Evolutionary conservation across 306 rosid species (phyloP).

Genomic region (Acacia melanoxylon): DNA sequence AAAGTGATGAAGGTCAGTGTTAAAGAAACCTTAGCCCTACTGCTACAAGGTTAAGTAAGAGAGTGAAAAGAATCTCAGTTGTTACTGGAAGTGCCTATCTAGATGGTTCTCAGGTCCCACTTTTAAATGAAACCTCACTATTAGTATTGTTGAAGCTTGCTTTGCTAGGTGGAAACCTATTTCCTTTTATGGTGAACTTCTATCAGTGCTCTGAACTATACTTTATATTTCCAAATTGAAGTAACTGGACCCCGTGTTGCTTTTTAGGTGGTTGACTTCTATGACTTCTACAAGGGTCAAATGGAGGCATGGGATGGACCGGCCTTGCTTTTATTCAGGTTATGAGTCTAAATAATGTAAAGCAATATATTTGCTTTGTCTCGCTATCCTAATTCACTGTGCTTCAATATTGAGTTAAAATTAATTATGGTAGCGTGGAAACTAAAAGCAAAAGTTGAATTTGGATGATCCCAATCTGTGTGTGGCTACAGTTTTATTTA

Average conservation of each 20-base stretch:
- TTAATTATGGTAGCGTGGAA: background rate
- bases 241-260: constrained; percentile 22
- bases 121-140: background rate
- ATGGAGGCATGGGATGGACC: constrained; percentile 99
- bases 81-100: background rate
- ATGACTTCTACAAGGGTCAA: constrained; percentile 99
- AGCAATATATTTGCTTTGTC: constrained; percentile 22
- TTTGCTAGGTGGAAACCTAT: constrained; percentile 7
- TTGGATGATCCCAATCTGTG: constrained; percentile 17
- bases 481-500: background rate
- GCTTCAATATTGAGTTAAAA: constrained; percentile 7
- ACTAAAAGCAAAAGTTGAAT: constrained; percentile 1
- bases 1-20: background rate
- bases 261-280: constrained; percentile 79
- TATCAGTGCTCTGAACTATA: constrained; percentile 11
- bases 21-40: constrained; percentile 12
- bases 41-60: constrained; percentile 8
- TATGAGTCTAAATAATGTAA: constrained; percentile 20
- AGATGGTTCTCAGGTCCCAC: background rate
- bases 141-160: constrained; percentile 22
- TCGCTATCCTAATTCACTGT: background rate
- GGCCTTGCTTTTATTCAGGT: constrained; percentile 97
- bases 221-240: constrained; percentile 23
- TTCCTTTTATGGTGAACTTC: constrained; percentile 23
- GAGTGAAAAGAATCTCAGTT: background rate